phyloP scores from a whole-genome alignment of 2,329 filamentous ascomycete species.

The Ascocoryne sarcoides region DNA sequence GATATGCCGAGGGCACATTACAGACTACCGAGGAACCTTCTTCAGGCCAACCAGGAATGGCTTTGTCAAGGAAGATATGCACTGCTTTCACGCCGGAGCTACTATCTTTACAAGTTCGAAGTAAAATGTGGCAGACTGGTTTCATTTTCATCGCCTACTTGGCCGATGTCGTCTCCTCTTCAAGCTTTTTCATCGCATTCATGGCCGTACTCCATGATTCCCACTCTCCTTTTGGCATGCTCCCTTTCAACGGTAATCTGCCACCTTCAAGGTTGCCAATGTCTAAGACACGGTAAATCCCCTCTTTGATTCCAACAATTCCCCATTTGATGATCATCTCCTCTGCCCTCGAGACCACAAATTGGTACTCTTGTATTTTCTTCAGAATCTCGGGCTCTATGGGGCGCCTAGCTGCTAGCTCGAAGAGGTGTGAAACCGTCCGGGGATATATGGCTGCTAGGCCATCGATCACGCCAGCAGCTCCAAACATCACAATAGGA shows the following conservation, averaged over 20 bases:
- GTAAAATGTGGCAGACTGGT: too few relatives aligned
- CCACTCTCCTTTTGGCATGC: conserved; percentile 36
- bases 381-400: conserved; percentile 35
- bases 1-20: too few relatives aligned
- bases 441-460: conserved; percentile 54
- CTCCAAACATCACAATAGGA: conserved; percentile 51
- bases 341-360: conserved; percentile 48
- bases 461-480: conserved; percentile 57
- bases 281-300: conserved; percentile 43
- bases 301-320: conserved; percentile 56
- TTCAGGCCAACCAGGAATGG: too few relatives aligned
- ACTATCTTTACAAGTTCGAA: too few relatives aligned
- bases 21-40: too few relatives aligned
- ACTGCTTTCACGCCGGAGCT: too few relatives aligned
- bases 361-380: conserved; percentile 44
- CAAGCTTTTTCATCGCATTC: too few relatives aligned
- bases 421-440: conserved; percentile 46
- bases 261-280: conserved; percentile 49
- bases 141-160: too few relatives aligned
- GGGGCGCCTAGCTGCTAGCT: conserved; percentile 33
- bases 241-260: conserved; percentile 46
- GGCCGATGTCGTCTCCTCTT: too few relatives aligned
- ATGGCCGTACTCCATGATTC: conserved; percentile 30
- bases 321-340: conserved; percentile 50
- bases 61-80: too few relatives aligned